Conservation (phyloP, 768 basidiomycete species). For the Tulasnella sp. region DNA sequence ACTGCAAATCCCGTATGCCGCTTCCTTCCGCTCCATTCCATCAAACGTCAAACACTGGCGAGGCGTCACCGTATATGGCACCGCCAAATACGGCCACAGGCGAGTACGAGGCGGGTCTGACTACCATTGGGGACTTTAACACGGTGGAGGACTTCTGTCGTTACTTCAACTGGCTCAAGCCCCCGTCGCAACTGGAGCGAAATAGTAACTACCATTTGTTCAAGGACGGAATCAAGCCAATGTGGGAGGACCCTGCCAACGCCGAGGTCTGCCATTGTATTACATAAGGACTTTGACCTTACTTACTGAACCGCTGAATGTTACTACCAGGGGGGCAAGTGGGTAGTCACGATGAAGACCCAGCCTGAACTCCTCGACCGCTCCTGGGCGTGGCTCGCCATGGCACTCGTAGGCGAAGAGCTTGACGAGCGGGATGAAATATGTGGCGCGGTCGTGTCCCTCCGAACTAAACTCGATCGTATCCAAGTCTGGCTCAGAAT, state of each 20-base stretch:
- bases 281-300: no score
- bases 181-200: constrained; percentile 75
- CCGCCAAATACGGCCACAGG: constrained; percentile 41
- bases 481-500: constrained; percentile 85
- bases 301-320: no score
- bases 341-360: constrained; percentile 89
- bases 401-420: constrained; percentile 79
- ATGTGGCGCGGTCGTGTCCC: constrained; percentile 66
- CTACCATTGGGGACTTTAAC: constrained; percentile 78
- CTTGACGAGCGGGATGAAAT: constrained; percentile 58
- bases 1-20: constrained; percentile 56
- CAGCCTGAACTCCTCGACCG: constrained; percentile 68
- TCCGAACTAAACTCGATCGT: constrained; percentile 76
- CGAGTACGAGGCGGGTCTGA: constrained; percentile 77
- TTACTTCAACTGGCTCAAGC: constrained; percentile 90
- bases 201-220: constrained; percentile 94
- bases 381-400: constrained; percentile 82
- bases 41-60: neutral
- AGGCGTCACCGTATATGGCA: constrained; percentile 14
- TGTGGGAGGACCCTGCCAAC: constrained; percentile 96
- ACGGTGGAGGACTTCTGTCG: constrained; percentile 87
- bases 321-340: constrained; percentile 61
- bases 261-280: constrained; percentile 41
- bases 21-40: constrained; percentile 20
- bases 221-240: constrained; percentile 87